Conservation (phyloP, 345 rosid genomes). For the Xanthoceras sorbifolium region DNA sequence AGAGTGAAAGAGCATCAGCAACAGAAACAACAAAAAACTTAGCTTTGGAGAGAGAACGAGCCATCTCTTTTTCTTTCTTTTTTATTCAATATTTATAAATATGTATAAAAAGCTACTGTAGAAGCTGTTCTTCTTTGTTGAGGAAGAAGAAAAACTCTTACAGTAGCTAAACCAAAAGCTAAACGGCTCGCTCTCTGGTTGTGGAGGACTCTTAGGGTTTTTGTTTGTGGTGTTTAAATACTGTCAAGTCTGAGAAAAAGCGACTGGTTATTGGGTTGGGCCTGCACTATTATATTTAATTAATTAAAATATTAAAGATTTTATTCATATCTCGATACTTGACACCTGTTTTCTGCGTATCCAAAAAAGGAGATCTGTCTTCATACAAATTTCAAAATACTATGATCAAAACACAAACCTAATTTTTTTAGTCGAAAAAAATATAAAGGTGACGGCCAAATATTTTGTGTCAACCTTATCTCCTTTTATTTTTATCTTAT, state of each 20-base stretch:
- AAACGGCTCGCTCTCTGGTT: neutral
- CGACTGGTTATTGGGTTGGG: neutral
- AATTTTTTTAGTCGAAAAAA: too few species aligned
- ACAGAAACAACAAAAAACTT: constrained; percentile 31
- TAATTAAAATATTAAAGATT: too few species aligned
- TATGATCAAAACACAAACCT: too few species aligned
- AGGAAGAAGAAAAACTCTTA: neutral
- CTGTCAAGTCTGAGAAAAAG: neutral
- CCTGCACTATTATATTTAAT: neutral
- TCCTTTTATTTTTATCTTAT: too few species aligned
- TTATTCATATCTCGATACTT: too few species aligned
- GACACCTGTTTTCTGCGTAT: neutral
- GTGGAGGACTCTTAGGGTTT: neutral
- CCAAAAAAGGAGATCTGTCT: too few species aligned
- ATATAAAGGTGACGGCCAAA: neutral
- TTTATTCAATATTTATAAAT: neutral
- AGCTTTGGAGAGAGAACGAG: constrained; percentile 33
- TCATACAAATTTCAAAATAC: too few species aligned
- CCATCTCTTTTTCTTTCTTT: constrained; percentile 28
- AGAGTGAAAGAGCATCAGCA: constrained; percentile 25
- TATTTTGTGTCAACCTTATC: neutral
- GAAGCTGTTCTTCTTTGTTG: constrained; percentile 13
- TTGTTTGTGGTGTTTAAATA: neutral
- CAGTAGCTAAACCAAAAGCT: constrained; percentile 13
- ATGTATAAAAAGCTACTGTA: constrained; percentile 6